Evolutionary conservation across 1,139 yeast species (phyloP).

Genomic region (Debaryomyces robertsiae): DNA sequence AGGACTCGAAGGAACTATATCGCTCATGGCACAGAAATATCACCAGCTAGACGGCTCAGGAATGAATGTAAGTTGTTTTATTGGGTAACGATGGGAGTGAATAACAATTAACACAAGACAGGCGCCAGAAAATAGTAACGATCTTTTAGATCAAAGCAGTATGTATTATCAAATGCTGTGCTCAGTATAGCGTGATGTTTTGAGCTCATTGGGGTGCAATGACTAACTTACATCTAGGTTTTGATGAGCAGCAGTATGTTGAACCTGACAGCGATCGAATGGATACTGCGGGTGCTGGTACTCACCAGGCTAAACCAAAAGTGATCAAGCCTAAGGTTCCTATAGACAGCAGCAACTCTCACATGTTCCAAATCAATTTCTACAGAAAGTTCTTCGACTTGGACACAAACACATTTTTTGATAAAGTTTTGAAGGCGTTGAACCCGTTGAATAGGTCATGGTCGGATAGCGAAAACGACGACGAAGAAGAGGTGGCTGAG

Average conservation of each 20-base stretch:
- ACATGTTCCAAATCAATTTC: conserved; percentile 56
- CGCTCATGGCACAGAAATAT: conserved; percentile 6
- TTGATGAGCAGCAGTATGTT: conserved; percentile 5
- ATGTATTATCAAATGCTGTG: conserved; percentile 2
- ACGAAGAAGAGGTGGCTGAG: conserved; percentile 53
- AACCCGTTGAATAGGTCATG: conserved; percentile 44
- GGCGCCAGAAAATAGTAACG: conserved; percentile 1
- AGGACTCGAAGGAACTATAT: too few relatives aligned
- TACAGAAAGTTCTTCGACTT: conserved; percentile 65
- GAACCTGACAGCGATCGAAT: conserved; percentile 6
- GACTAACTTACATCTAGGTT: conserved; percentile 1
- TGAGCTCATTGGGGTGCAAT: neutral
- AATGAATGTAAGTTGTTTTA: conserved; percentile 3
- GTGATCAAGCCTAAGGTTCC: conserved; percentile 23
- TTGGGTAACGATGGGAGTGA: neutral
- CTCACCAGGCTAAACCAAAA: conserved; percentile 16
- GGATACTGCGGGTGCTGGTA: conserved; percentile 10
- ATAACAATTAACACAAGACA: neutral
- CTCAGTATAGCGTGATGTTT: too few relatives aligned
- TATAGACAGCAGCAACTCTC: conserved; percentile 27
- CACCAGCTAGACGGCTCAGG: conserved; percentile 1
- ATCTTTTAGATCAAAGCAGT: conserved; percentile 7
- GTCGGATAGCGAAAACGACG: conserved; percentile 25
- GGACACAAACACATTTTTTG: conserved; percentile 60
- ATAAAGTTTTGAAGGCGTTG: conserved; percentile 43